A percentile compares a stretch with the other conserved stretches of the same genome.
Conservation (phyloP, 371 early-diverging fungal species). For the Mortierella sp. region DNA sequence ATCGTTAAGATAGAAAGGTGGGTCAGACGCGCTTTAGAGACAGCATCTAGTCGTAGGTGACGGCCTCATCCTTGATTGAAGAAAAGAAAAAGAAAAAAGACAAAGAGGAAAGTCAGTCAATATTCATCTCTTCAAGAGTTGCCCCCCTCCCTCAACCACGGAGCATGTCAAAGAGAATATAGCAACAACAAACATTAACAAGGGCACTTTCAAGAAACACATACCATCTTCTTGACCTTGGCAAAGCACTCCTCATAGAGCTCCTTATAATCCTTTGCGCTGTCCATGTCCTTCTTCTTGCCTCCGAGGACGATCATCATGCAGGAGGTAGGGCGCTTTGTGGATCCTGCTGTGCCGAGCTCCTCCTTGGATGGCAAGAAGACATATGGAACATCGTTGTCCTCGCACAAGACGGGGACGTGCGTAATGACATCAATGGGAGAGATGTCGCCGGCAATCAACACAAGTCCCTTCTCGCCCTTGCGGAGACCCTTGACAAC, state of each 20-base stretch:
- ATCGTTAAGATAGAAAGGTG: background rate
- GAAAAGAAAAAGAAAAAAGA: too few species aligned
- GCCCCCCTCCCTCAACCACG: too few species aligned
- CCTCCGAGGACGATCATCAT: constrained; percentile 90
- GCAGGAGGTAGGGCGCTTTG: constrained; percentile 95
- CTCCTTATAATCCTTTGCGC: constrained; percentile 86
- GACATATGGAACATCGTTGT: constrained; percentile 92
- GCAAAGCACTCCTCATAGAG: constrained; percentile 79
- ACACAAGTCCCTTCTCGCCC: constrained; percentile 92
- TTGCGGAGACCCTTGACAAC: constrained; percentile 96
- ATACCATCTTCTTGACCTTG: constrained; percentile 74
- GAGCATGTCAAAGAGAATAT: background rate
- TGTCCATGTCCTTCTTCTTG: constrained; percentile 73
- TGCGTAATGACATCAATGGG: constrained; percentile 99
- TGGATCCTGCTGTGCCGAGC: constrained; percentile 89
- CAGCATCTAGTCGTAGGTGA: constrained; percentile 28
- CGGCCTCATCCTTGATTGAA: constrained; percentile 41
- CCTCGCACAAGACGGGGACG: constrained; percentile 98
- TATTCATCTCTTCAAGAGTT: too few species aligned
- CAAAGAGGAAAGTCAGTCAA: too few species aligned
- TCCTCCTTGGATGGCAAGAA: constrained; percentile 96
- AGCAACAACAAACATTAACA: background rate
- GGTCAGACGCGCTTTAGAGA: background rate
- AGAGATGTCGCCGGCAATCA: constrained; percentile 96
- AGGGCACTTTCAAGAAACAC: constrained; percentile 26